Percentiles rank a stretch among this genome's conserved stretches.
Evolutionary conservation across 306 rosid species (phyloP).

Genomic region (Nissolia schottii): DNA sequence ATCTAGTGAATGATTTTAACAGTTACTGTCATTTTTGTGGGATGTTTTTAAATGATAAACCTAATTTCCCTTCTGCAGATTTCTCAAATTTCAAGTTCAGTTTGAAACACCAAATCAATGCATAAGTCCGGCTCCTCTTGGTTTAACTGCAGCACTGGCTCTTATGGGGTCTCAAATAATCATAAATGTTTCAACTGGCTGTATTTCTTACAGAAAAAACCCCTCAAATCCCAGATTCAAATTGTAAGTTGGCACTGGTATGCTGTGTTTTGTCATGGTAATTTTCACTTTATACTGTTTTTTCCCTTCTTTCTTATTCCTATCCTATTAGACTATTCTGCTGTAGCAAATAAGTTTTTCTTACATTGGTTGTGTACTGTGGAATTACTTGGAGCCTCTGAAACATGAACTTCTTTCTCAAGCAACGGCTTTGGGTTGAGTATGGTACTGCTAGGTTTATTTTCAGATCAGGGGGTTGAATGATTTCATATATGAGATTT

Average conservation of each 20-base stretch:
- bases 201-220: slow-evolving; percentile 66
- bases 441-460: background rate
- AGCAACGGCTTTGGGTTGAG: background rate
- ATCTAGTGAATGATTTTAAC: background rate
- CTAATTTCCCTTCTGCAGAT: slow-evolving; percentile 40
- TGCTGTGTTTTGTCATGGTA: slow-evolving; percentile 85
- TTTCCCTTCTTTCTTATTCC: background rate
- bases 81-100: slow-evolving; percentile 39
- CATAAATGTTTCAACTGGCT: slow-evolving; percentile 63
- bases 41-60: background rate
- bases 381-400: background rate
- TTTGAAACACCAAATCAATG: slow-evolving; percentile 32
- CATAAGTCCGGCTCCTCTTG: slow-evolving; percentile 75
- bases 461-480: background rate
- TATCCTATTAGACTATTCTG: background rate
- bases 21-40: background rate
- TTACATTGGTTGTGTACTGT: background rate
- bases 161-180: slow-evolving; percentile 63
- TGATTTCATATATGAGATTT: background rate
- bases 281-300: background rate
- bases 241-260: slow-evolving; percentile 57
- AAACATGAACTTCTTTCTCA: background rate
- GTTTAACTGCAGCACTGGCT: slow-evolving; percentile 70
- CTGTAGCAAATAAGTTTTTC: background rate
- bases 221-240: slow-evolving; percentile 44